These are phyloP conservation scores for Agastache rugosa DNA, from an alignment of 257 asterid species.

Conservation along the genomic window DNA sequence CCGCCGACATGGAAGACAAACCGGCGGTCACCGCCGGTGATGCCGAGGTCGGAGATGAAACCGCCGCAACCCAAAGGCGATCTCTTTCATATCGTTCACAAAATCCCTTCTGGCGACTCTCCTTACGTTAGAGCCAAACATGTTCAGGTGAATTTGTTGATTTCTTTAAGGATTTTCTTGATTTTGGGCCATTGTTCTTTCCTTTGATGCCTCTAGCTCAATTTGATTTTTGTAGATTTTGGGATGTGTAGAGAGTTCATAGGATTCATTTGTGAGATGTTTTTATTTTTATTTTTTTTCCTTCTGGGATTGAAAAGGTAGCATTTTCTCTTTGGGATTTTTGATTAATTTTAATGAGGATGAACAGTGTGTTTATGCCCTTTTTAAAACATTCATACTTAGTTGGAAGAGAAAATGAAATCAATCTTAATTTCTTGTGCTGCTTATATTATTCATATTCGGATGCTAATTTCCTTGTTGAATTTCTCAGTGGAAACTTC, in stretches of 20 bases:
- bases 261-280: background rate
- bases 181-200: background rate
- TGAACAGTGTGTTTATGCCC: background rate
- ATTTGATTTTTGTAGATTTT: constrained; percentile 3
- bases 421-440: background rate
- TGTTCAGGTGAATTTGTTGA: constrained; percentile 64
- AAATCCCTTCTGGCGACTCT: constrained; percentile 87
- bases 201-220: background rate
- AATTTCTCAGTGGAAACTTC: background rate
- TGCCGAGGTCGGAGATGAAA: constrained; percentile 63
- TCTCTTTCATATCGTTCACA: constrained; percentile 68
- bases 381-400: background rate
- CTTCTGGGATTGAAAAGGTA: too few relatives aligned
- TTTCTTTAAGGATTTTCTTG: background rate
- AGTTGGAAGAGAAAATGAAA: background rate
- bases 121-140: constrained; percentile 89
- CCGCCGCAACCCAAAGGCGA: constrained; percentile 46
- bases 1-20: constrained; percentile 58
- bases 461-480: background rate
- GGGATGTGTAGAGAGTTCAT: background rate
- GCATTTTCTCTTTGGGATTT: background rate
- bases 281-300: background rate
- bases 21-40: constrained; percentile 47
- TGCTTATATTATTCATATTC: background rate
- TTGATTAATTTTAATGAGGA: background rate